These are phyloP conservation scores for Blepharisma japonicum DNA, from an alignment of 73 alveolate species.

Conservation along the genomic window DNA sequence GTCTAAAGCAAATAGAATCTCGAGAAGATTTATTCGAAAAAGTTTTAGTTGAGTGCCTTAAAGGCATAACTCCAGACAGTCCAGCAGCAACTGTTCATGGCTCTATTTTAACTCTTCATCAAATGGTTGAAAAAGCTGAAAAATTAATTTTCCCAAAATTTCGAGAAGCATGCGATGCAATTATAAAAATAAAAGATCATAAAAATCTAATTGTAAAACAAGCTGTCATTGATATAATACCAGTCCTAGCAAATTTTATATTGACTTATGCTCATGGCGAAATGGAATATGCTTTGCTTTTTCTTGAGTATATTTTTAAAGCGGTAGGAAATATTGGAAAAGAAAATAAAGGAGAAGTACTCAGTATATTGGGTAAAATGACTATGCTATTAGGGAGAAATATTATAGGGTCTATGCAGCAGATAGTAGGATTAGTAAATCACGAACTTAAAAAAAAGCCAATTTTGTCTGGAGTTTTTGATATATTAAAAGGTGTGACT, in stretches of 20 bases:
- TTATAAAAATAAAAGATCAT: constrained; percentile 28
- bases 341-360: constrained; percentile 8
- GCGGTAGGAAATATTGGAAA: neutral
- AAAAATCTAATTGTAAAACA: constrained; percentile 29
- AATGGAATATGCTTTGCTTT: constrained; percentile 1
- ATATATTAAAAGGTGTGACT: constrained; percentile 14
- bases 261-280: neutral
- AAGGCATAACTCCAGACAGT: neutral
- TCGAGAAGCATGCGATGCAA: constrained; percentile 14
- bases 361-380: constrained; percentile 26
- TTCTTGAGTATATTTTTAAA: neutral
- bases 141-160: neutral
- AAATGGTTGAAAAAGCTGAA: neutral
- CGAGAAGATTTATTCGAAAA: constrained; percentile 26
- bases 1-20: neutral
- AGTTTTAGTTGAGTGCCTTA: neutral
- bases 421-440: neutral
- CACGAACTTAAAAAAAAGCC: constrained; percentile 17
- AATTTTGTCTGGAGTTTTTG: neutral
- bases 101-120: neutral
- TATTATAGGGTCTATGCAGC: neutral
- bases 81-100: neutral
- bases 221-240: constrained; percentile 32
- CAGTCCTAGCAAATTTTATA: constrained; percentile 21
- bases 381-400: constrained; percentile 16